phyloP scores from a whole-genome alignment of 345 rosid species.

The Hirschfeldia incana region DNA sequence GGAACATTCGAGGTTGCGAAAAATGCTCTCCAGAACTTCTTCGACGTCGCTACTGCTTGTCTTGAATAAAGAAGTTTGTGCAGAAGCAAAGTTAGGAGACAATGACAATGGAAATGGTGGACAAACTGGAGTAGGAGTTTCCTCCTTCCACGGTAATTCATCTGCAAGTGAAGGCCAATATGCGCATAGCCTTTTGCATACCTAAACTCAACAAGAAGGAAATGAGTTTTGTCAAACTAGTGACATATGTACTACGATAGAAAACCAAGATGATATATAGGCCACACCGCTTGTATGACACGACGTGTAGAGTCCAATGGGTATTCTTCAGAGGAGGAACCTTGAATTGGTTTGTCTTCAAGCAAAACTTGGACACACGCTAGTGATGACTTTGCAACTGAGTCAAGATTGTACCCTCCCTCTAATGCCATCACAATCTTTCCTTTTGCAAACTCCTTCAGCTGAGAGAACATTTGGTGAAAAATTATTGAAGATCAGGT shows the following conservation, averaged over 20 bases:
- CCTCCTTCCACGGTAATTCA: constrained; percentile 1
- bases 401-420: constrained; percentile 83
- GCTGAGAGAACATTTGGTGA: constrained; percentile 44
- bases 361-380: constrained; percentile 87
- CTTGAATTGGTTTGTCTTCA: constrained; percentile 49
- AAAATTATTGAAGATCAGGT: constrained; percentile 34
- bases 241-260: not conserved
- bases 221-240: not conserved
- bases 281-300: constrained; percentile 67
- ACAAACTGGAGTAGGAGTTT: not conserved
- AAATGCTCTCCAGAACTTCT: too few species aligned
- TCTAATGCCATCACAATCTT: constrained; percentile 84
- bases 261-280: not conserved
- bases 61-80: not conserved
- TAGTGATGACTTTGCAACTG: constrained; percentile 77
- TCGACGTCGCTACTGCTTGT: too few species aligned
- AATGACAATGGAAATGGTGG: too few species aligned
- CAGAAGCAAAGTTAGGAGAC: too few species aligned
- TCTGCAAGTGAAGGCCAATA: constrained; percentile 79
- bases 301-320: constrained; percentile 89
- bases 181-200: constrained; percentile 56
- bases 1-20: too few species aligned
- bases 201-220: constrained; percentile 46
- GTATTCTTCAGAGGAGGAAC: constrained; percentile 65
- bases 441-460: constrained; percentile 83